Evolutionary conservation across 2,329 filamentous ascomycete genomes (phyloP).

Genomic region (Bretziella fagacearum): DNA sequence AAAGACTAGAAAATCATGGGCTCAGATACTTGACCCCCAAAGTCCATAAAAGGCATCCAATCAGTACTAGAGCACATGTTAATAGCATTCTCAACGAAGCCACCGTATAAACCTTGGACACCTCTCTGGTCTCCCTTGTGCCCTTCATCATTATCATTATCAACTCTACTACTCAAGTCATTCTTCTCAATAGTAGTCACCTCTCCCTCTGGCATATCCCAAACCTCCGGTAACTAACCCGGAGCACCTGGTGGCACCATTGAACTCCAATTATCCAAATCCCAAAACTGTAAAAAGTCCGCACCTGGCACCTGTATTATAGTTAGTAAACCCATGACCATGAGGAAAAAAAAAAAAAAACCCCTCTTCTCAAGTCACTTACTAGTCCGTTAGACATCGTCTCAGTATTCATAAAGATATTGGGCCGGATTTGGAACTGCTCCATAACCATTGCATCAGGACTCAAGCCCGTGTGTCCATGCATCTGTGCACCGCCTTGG

Average conservation of each 20-base stretch:
- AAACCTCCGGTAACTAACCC: neutral
- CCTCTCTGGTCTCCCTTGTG: neutral
- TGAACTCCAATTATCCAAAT: slow-evolving; percentile 14
- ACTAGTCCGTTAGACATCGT: slow-evolving; percentile 6
- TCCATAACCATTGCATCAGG: slow-evolving; percentile 11
- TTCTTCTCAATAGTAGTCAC: neutral
- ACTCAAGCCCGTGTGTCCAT: slow-evolving; percentile 5
- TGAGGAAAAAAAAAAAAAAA: neutral
- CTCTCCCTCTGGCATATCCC: neutral
- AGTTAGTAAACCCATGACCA: neutral
- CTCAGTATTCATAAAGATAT: slow-evolving; percentile 9
- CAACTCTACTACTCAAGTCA: too few species aligned
- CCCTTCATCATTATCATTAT: neutral
- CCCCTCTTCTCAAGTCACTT: neutral
- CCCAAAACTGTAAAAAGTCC: slow-evolving; percentile 11
- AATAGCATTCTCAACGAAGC: too few species aligned
- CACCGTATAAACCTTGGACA: too few species aligned
- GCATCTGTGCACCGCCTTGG: slow-evolving; percentile 3
- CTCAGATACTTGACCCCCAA: too few species aligned
- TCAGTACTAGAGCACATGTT: too few species aligned
- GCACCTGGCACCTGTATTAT: slow-evolving; percentile 4
- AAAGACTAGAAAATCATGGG: too few species aligned
- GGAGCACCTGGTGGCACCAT: slow-evolving; percentile 14
- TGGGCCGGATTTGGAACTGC: slow-evolving; percentile 11
- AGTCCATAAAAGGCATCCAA: too few species aligned